Percentiles rank a stretch among this genome's conserved stretches.
Evolutionary conservation across 106 monocot genomes (phyloP).

Genomic region (Posidonia australis): DNA sequence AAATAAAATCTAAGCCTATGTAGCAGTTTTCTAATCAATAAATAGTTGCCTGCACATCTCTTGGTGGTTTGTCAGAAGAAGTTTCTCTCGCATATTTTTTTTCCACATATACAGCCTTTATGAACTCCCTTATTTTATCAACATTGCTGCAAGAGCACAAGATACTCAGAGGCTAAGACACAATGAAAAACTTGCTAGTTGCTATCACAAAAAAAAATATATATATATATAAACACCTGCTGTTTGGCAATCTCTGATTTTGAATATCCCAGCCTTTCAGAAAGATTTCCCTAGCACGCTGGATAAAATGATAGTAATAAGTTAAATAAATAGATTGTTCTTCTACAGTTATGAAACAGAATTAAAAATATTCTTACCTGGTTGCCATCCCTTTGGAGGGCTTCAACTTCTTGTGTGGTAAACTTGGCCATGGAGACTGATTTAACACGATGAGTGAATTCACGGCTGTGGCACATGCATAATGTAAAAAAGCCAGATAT

Average conservation of each 20-base stretch:
- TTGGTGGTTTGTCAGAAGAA: slow-evolving; percentile 71
- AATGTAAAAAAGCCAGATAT: not conserved
- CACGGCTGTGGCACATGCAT: slow-evolving; percentile 31
- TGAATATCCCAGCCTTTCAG: slow-evolving; percentile 24
- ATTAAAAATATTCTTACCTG: slow-evolving; percentile 13
- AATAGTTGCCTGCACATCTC: slow-evolving; percentile 49
- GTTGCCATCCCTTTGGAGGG: slow-evolving; percentile 39
- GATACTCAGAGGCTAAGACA: not conserved
- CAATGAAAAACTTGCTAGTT: not conserved
- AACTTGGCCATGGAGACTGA: slow-evolving; percentile 90
- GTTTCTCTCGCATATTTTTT: slow-evolving; percentile 66
- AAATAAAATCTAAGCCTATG: no score
- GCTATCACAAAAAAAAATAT: not conserved
- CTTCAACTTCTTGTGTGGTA: slow-evolving; percentile 71
- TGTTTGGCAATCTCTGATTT: slow-evolving; percentile 19
- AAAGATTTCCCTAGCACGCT: slow-evolving; percentile 28
- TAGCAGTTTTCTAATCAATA: not conserved
- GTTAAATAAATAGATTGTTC: not conserved
- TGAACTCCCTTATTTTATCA: slow-evolving; percentile 87
- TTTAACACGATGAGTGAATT: slow-evolving; percentile 94
- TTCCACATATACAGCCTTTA: slow-evolving; percentile 82
- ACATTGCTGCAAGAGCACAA: slow-evolving; percentile 47
- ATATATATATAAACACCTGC: slow-evolving; percentile 15
- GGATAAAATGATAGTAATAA: not conserved
- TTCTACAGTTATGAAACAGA: not conserved